A percentile compares a stretch with the other conserved stretches of the same genome.
Conservation (phyloP, 768 basidiomycete genomes). For the Phylloporus rhodoxanthus region DNA sequence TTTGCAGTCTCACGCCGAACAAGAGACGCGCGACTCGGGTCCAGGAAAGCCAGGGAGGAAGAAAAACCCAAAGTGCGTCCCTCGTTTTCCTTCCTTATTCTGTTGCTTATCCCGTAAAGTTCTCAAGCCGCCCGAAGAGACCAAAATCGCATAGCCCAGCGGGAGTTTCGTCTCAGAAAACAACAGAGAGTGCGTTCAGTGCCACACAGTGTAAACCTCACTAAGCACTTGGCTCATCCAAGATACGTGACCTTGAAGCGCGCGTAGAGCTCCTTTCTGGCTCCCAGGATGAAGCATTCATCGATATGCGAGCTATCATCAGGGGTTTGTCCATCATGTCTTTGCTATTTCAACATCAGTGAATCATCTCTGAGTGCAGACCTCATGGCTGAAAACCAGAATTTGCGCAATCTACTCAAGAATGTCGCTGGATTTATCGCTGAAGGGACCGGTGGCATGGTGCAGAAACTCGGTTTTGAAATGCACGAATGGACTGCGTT, state of each 20-base stretch:
- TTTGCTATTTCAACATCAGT: background rate
- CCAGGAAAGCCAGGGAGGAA: conserved; percentile 58
- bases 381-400: conserved; percentile 85
- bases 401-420: conserved; percentile 72
- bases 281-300: conserved; percentile 82
- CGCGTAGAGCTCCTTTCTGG: conserved; percentile 92
- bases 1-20: conserved; percentile 43
- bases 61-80: conserved; percentile 80
- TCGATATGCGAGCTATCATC: conserved; percentile 76
- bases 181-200: conserved; percentile 63
- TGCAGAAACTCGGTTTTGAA: conserved; percentile 77
- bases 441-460: conserved; percentile 73
- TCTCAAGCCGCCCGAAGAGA: conserved; percentile 85
- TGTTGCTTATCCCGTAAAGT: conserved; percentile 36
- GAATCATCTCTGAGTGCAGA: conserved; percentile 39
- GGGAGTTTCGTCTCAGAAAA: conserved; percentile 88
- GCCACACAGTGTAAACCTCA: background rate
- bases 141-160: conserved; percentile 88
- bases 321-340: conserved; percentile 45
- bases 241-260: conserved; percentile 95
- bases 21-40: conserved; percentile 16
- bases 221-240: conserved; percentile 7
- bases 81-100: conserved; percentile 4
- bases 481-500: conserved; percentile 72
- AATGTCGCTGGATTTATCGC: conserved; percentile 78